Base-by-base conservation (phyloP, 768 basidiomycete genomes). In the Naganishia randhawae region DNA sequence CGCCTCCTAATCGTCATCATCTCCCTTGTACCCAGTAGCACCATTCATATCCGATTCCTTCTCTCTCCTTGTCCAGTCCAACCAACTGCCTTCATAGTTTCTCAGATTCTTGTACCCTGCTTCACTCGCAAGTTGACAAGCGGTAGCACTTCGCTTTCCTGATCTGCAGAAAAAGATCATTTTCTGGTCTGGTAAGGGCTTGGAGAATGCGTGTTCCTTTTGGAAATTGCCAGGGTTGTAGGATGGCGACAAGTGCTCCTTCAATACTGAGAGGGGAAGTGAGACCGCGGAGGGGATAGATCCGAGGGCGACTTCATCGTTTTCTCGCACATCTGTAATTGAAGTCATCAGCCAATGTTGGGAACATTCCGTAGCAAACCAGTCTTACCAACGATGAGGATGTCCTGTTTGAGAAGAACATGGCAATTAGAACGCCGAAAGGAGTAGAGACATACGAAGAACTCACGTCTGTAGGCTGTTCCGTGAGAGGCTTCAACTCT, bases 251-350 rank as follows among this genome's bases (percentile, higher is more conserved):
- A 97, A 78, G 17, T 90, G 85, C 42, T 83, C 84, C 35, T 85
- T 82, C 45, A 97, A 84, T n/a, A 84, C 84, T 8, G 89, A 88
- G 42, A 97, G 85, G 5, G 94, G 93, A 22, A 97, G 80, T 79
- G 92, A 91, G 75, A 96, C 91, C 19, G 92, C 85, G 27, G 91
- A 92, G 7, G 94, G 94, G 71, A 97, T 95, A 77, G 89, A 88
- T 14, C 94, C 94, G 76, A 92, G 90, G 16, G 89, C 85, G 50
- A 92, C 90, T 78, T 96, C 94, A 71, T 91, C 86, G 0, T 88
- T 90, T 78, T 96, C 94, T 25, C 95, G 87, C n/a, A 97, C 94
- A 64, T 80, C 78, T 69, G 45, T 50, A 9, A 13, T 7, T 13
- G 10, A 51, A 32, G n/a, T 41, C 31, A n/a, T 53, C 25, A 63